These are phyloP conservation scores for Scheffersomyces coipomensis DNA, from an alignment of 805 yeast genomes.

Conservation along the genomic window DNA sequence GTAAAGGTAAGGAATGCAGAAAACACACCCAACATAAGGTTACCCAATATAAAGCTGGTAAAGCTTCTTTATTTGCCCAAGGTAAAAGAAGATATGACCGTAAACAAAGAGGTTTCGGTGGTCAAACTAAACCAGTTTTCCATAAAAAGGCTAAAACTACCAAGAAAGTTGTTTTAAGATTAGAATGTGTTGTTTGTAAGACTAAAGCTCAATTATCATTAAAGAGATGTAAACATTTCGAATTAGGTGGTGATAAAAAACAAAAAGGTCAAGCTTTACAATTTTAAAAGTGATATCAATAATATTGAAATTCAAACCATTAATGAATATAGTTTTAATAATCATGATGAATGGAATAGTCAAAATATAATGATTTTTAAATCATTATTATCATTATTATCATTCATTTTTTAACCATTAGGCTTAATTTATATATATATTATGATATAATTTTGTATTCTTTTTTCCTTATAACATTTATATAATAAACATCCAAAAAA, in stretches of 20 bases:
- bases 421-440: too few species aligned
- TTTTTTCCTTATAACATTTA: not conserved
- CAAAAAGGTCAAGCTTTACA: slow-evolving; percentile 99
- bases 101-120: slow-evolving; percentile 99
- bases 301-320: not conserved
- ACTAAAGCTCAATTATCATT: slow-evolving; percentile 96
- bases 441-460: not conserved
- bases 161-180: slow-evolving; percentile 99
- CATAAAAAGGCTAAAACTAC: slow-evolving; percentile 99
- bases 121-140: slow-evolving; percentile 99
- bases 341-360: too few species aligned
- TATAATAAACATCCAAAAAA: not conserved
- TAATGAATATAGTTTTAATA: too few species aligned
- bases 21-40: slow-evolving; percentile 99
- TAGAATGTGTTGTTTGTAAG: slow-evolving; percentile 98
- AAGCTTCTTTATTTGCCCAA: slow-evolving; percentile 98
- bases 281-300: slow-evolving; percentile 56
- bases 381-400: too few species aligned
- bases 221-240: slow-evolving; percentile 99
- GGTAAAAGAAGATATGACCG: slow-evolving; percentile 99
- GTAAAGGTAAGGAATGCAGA: slow-evolving; percentile 99
- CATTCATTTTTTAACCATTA: too few species aligned
- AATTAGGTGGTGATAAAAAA: slow-evolving; percentile 99
- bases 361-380: too few species aligned
- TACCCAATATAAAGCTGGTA: slow-evolving; percentile 99